Percentiles rank a stretch among this genome's conserved stretches.
Evolutionary conservation across 768 basidiomycete species (phyloP).

Genomic region (Termitomyces eurrhizus): DNA sequence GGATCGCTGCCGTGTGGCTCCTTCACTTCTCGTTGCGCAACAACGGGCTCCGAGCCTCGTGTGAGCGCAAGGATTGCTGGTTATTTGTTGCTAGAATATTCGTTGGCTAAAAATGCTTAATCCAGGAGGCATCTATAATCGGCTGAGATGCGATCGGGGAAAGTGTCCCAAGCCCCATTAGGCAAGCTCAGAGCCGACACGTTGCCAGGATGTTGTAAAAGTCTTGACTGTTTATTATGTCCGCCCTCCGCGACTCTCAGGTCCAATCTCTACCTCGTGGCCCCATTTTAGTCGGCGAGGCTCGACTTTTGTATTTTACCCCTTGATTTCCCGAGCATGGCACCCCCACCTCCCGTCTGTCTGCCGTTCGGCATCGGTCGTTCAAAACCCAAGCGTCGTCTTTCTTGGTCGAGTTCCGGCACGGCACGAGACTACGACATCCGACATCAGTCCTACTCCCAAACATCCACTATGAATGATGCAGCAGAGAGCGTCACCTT

Average conservation of each 20-base stretch:
- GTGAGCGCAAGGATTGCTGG: too few species aligned
- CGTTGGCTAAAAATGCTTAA: neutral
- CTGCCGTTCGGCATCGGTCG: constrained; percentile 46
- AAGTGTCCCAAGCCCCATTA: constrained; percentile 6
- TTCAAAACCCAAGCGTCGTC: constrained; percentile 43
- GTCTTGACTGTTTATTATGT: neutral
- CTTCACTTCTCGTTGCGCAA: neutral
- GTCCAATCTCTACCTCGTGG: constrained; percentile 15
- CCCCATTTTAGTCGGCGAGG: neutral
- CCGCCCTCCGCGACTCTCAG: neutral
- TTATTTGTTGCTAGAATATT: too few species aligned
- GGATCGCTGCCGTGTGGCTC: neutral
- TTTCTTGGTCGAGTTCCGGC: constrained; percentile 43
- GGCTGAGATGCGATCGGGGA: neutral
- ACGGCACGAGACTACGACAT: constrained; percentile 27
- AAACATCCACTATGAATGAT: constrained; percentile 39
- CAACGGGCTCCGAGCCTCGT: neutral
- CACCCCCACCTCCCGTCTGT: constrained; percentile 56
- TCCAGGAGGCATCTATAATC: neutral
- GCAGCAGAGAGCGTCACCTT: constrained; percentile 49
- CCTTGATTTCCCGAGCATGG: constrained; percentile 34
- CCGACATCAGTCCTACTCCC: constrained; percentile 41
- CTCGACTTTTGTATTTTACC: neutral
- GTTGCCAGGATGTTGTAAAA: constrained; percentile 12
- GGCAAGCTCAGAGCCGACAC: constrained; percentile 14